These are phyloP conservation scores for Echinochloa phyllopogon DNA, from an alignment of 176 grass and related monocot species.

Conservation along the genomic window DNA sequence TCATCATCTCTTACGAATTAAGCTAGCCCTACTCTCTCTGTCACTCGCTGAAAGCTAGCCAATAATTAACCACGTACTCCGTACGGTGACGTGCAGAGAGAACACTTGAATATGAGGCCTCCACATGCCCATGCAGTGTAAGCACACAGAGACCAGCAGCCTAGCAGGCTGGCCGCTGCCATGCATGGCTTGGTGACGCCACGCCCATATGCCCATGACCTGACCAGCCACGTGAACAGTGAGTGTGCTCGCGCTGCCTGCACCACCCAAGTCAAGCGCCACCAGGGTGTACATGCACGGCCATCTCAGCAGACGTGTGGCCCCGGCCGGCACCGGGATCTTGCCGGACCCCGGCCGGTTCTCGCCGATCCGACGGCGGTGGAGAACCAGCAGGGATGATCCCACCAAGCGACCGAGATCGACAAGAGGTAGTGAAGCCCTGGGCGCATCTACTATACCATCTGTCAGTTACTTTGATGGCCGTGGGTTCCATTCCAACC, in stretches of 20 bases:
- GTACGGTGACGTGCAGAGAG: neutral
- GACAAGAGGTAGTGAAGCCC: conserved; percentile 28
- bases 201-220: neutral
- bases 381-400: neutral
- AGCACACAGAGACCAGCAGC: neutral
- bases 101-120: conserved; percentile 9
- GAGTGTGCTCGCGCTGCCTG: neutral
- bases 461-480: conserved; percentile 25
- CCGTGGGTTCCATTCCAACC: neutral
- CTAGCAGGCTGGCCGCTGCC: neutral
- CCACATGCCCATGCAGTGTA: conserved; percentile 43
- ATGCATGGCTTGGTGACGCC: neutral
- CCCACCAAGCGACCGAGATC: neutral
- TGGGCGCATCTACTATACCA: conserved; percentile 26
- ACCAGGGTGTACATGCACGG: neutral
- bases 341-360: neutral
- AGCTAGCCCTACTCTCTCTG: conserved; percentile 8
- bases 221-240: neutral
- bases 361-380: neutral
- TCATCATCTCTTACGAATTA: conserved; percentile 36
- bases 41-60: conserved; percentile 16
- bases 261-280: neutral
- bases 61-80: neutral
- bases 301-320: neutral
- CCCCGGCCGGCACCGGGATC: neutral